Percentiles rank a stretch among this genome's conserved stretches.
Evolutionary conservation across 129 eudicot genomes (phyloP).

Genomic region (Escallonia rubra): DNA sequence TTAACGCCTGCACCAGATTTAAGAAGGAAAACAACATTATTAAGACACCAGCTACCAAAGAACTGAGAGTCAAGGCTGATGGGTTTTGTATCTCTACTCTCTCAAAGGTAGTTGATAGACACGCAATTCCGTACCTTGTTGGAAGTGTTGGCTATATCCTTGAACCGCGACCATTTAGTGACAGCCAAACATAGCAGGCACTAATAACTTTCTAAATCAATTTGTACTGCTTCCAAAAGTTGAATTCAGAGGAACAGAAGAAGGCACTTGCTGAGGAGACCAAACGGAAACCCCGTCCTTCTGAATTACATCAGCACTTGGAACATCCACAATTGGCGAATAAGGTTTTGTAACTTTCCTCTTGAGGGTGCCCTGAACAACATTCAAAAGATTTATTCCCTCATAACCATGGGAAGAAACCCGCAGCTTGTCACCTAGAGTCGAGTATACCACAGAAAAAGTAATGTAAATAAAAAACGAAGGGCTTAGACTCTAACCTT

Average conservation of each 20-base stretch:
- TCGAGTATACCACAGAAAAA: neutral
- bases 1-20: no score
- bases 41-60: no score
- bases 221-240: conserved; percentile 64
- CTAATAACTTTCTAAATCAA: conserved; percentile 2
- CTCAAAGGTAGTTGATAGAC: no score
- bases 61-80: no score
- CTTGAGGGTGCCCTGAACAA: conserved; percentile 45
- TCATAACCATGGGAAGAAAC: neutral
- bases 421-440: neutral
- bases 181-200: neutral
- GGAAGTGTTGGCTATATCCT: neutral
- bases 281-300: conserved; percentile 26
- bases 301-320: conserved; percentile 41
- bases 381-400: conserved; percentile 1
- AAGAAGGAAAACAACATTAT: no score
- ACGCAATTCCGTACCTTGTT: neutral
- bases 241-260: conserved; percentile 52
- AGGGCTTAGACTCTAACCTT: conserved; percentile 39
- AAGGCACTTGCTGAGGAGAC: conserved; percentile 69
- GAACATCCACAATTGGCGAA: conserved; percentile 48
- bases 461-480: neutral
- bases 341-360: conserved; percentile 84
- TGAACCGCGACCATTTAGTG: neutral
- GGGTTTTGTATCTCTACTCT: no score